Evolutionary conservation across 2,329 filamentous ascomycete genomes (phyloP).

Genomic region (Nemania diffusa): DNA sequence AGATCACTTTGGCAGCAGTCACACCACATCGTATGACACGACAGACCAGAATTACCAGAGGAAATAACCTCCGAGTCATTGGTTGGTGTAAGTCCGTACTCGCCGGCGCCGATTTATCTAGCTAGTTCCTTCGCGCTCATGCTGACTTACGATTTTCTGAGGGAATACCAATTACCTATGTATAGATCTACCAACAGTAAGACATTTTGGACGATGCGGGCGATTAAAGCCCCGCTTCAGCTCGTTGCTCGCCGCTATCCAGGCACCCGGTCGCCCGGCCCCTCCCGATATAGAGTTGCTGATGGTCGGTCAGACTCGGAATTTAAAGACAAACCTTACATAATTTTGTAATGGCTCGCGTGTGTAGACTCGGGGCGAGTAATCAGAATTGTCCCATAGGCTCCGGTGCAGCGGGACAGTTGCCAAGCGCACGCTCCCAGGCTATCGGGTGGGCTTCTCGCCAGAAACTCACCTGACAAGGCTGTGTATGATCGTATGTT

Average conservation of each 20-base stretch:
- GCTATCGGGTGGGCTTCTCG: slow-evolving; percentile 10
- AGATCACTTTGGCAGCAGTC: slow-evolving; percentile 34
- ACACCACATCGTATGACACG: slow-evolving; percentile 39
- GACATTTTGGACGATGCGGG: slow-evolving; percentile 12
- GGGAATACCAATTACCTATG: neutral
- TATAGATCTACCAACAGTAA: slow-evolving; percentile 11
- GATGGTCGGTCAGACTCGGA: neutral
- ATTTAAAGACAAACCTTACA: slow-evolving; percentile 3
- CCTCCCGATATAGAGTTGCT: slow-evolving; percentile 17
- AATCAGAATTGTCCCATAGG: slow-evolving; percentile 18
- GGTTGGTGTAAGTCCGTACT: neutral
- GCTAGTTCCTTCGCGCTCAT: neutral
- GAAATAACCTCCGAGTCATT: neutral
- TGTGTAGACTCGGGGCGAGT: slow-evolving; percentile 11
- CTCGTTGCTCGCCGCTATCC: slow-evolving; percentile 7
- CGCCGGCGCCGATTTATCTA: neutral
- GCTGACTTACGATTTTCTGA: slow-evolving; percentile 3
- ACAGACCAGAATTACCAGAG: slow-evolving; percentile 37
- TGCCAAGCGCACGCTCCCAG: slow-evolving; percentile 18
- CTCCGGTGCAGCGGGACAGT: neutral
- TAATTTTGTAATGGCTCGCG: neutral
- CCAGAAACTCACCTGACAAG: slow-evolving; percentile 28
- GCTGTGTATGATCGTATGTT: slow-evolving; percentile 32
- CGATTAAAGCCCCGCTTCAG: slow-evolving; percentile 22
- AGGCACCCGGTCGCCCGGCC: slow-evolving; percentile 18